A percentile compares a stretch with the other conserved stretches of the same genome.
phyloP scores from a whole-genome alignment of 495 filamentous ascomycete genomes.

The Tuber indicum region DNA sequence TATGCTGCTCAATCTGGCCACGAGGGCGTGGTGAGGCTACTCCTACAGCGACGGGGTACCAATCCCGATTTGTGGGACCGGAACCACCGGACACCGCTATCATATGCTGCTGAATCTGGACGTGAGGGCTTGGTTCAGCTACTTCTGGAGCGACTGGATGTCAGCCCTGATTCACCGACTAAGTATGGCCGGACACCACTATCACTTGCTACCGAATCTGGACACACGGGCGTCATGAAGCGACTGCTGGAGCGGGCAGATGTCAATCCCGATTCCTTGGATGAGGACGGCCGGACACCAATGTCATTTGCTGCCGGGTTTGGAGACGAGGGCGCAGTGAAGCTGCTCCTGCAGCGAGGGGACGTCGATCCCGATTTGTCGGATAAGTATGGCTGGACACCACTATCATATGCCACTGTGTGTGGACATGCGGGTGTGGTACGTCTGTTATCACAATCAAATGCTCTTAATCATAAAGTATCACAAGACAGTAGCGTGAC shows the following conservation, averaged over 20 bases:
- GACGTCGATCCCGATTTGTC: background rate
- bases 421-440: too few species aligned
- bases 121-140: background rate
- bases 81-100: background rate
- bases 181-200: too few species aligned
- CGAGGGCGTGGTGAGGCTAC: too few species aligned
- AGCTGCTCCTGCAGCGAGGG: background rate
- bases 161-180: too few species aligned
- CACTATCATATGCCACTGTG: background rate
- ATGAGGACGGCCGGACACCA: background rate
- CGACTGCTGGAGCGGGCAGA: too few species aligned
- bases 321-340: background rate
- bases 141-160: too few species aligned
- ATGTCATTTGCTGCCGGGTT: background rate
- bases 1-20: too few species aligned
- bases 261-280: background rate
- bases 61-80: too few species aligned
- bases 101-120: background rate
- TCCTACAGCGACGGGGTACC: too few species aligned
- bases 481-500: background rate
- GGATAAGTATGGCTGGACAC: background rate
- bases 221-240: too few species aligned
- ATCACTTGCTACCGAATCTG: too few species aligned
- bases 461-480: background rate
- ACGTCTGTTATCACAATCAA: background rate